Base-by-base conservation (phyloP, 2,329 filamentous ascomycete species). In the Pseudogymnoascus sp. region DNA sequence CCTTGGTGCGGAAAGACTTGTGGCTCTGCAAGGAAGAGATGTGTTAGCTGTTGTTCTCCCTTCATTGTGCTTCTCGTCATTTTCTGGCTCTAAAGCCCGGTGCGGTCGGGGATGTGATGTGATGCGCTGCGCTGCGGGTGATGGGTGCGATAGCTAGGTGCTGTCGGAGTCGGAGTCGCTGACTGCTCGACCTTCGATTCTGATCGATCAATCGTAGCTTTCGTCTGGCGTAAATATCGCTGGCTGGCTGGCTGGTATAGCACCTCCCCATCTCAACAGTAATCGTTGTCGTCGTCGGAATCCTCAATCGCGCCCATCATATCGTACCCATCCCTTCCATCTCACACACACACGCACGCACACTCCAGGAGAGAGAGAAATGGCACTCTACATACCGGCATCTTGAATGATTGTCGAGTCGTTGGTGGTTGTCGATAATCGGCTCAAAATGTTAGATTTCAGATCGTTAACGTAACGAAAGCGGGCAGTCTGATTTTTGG, bases 1-100 rank as follows among this genome's bases (percentile, higher is more conserved):
- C 89, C 92, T 99, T 99, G 81, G 92, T 96, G 79, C 92, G 89
- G 91, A 99, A 99, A 77, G 92, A 90, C 88, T 99, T 99, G 84
- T 99, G 91, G 88, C 88, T 92, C 92, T 97, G 77, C 75, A 63
- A 62, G 64, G 61, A 63, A 62, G 64, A 60, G 39, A 28, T 58
- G 30, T 37, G 18, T 35, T 15, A 38, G 35, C n/a, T 55, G 57
- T 38, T 60, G 41, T 63, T 45, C 58, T 67, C 56, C 65, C 63
- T 56, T 28, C n/a, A n/a, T 61, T 37, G 2, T 8, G 28, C 57
- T 30, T 58, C 58, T 12, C 28, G 62, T 34, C 58, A 21, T 55
- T 58, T 15, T 57, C 30, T 61, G n/a, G n/a, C n/a, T n/a, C n/a
- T n/a, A n/a, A n/a, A n/a, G n/a, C n/a, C n/a, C n/a, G n/a, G n/a